Evolutionary conservation across 202 grass and related monocot species (phyloP), one percentile per base, ranked within the genome.

Genomic region (Brachypodium distachyon): DNA sequence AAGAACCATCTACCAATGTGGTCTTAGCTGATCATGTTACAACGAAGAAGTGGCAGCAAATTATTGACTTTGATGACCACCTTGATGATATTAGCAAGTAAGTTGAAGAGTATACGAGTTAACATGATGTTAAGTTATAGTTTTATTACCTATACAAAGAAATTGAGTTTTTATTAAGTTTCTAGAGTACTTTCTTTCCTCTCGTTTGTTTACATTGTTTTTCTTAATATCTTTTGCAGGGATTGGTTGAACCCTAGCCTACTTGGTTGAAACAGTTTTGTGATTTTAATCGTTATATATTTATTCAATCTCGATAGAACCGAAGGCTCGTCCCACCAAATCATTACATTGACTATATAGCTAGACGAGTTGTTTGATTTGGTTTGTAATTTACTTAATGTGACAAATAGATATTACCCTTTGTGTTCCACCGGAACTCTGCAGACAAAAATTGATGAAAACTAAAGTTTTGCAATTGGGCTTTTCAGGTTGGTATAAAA

Each of bases 71-170:
- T 8, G 96, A 99, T 10, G 96, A 99, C 59, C 96, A 99, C 79
- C 89, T 99, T 21, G 85, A 95, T 90, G 96, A 99, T 78, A 95
- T 99, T 58, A 95, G 92, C 96, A 99, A 87, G 96, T 98, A 88
- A 83, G 91, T 70, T 36, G 12, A 32, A 27, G 48, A 48, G n/a
- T 6, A 9, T 46, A 29, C 11, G 47, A 57, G 7, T 28, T 68
- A 9, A 28, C 41, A 36, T 81, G 33, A n/a, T 28, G 50, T 61
- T 5, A 48, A 62, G 29, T 25, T 37, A 12, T 33, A 33, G 41
- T 34, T 61, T 23, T 26, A 50, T 18, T 44, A 34, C 57, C 34
- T 33, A 4, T 10, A 62, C n/a, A 17, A 22, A 62, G 34, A 25
- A 40, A 18, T 64, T 14, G 1, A 14, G 25, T 69, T 9, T 7